A percentile compares a stretch with the other conserved stretches of the same genome.
phyloP scores from a whole-genome alignment of 441 rosid species.

The Gossypium davidsonii region DNA sequence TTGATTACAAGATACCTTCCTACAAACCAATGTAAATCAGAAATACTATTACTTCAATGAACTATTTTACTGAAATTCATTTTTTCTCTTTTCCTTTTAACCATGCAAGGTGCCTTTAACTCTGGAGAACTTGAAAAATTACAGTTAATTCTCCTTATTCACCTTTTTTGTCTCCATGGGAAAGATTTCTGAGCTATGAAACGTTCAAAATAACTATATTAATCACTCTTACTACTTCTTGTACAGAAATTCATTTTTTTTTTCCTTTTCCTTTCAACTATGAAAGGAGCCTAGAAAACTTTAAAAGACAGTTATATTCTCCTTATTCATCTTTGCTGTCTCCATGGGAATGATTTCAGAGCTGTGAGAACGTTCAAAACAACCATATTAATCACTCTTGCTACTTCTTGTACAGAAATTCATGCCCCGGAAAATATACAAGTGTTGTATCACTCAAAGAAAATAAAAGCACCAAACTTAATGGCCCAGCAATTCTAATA shows the following conservation, averaged over 20 bases:
- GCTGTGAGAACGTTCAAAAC: background rate
- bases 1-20: background rate
- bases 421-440: background rate
- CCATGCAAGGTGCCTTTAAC: background rate
- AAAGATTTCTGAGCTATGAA: background rate
- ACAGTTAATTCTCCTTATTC: background rate
- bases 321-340: background rate
- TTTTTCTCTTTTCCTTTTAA: background rate
- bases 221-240: background rate
- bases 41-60: background rate
- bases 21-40: background rate
- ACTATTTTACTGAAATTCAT: background rate
- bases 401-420: background rate
- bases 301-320: background rate
- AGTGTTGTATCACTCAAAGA: background rate
- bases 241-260: background rate
- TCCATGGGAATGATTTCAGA: background rate
- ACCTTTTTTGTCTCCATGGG: background rate
- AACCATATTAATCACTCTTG: background rate
- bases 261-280: background rate
- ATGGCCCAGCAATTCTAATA: background rate
- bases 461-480: background rate
- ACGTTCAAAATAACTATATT: background rate
- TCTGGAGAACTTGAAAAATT: background rate
- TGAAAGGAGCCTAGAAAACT: background rate